phyloP scores from a whole-genome alignment of 2,329 filamentous ascomycete species.

The Scleromitrula shiraiana region DNA sequence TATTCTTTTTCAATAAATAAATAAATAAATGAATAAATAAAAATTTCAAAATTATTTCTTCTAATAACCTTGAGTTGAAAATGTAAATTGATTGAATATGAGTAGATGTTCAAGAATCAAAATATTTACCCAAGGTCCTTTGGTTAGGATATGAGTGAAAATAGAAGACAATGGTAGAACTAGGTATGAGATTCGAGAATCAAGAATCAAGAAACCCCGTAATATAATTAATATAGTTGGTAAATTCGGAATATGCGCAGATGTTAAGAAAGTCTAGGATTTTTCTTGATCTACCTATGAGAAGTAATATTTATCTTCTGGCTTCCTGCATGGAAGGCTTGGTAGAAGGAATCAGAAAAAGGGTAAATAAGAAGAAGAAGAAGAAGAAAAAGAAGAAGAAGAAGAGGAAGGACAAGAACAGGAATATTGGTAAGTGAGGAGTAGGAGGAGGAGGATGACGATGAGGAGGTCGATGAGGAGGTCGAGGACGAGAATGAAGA shows the following conservation, averaged over 20 bases:
- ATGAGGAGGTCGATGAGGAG: too few relatives aligned
- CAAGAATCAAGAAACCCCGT: too few relatives aligned
- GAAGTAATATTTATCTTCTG: neutral
- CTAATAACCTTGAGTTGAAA: too few relatives aligned
- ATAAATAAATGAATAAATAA: too few relatives aligned
- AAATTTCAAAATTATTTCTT: neutral
- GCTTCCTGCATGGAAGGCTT: slow-evolving; percentile 8
- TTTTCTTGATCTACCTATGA: neutral
- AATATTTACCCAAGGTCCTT: too few relatives aligned
- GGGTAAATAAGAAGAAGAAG: neutral
- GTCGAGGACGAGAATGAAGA: neutral
- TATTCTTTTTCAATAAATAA: too few relatives aligned
- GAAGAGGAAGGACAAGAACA: neutral
- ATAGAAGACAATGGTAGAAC: too few relatives aligned
- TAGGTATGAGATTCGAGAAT: too few relatives aligned
- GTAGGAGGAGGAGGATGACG: neutral
- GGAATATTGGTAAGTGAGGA: neutral
- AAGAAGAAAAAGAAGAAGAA: neutral
- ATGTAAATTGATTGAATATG: too few relatives aligned
- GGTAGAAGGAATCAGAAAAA: slow-evolving; percentile 2
- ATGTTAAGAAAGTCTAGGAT: neutral
- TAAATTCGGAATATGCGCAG: neutral
- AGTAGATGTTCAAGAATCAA: too few relatives aligned
- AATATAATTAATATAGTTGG: too few relatives aligned
- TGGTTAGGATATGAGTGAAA: too few relatives aligned